Base-by-base conservation (phyloP, 2,329 filamentous ascomycete genomes). In the Diaporthe helianthi region DNA sequence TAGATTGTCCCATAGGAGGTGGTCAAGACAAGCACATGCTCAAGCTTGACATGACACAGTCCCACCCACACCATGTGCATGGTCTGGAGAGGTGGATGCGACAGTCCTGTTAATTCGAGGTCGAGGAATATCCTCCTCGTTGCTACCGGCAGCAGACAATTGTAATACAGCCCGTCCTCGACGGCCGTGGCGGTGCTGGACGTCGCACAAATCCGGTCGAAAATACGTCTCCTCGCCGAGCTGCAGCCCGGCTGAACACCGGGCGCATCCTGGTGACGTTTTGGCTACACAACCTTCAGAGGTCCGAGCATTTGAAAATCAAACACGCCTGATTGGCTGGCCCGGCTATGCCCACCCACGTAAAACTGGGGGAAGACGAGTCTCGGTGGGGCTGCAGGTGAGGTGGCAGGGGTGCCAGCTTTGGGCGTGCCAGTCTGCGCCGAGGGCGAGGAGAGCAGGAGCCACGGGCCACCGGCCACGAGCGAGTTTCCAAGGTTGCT, bases 281-380 rank as follows among this genome's bases (percentile, higher is more conserved):
- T 46, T 69, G 47, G 55, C 47, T 52, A 67, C 67, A 69, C 63
- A 65, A 61, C 52, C 41, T 49, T 36, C 4, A 24, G 55, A 44
- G 33, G 22, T 60, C 55, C 55, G 47, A 69, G 51, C 53, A 60
- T 65, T 71, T 71, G 60, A 63, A 66, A 71, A 71, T 71, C 64
- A 61, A 38, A 22, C 9, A 1, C 13, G 12, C 51, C 1, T 71
- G 67, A 71, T 71, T 71, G 70, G 70, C 44, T 52, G 26, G 47
- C 44, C 46, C 67, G 63, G 70, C 67, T 49, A 67, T 60, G 55
- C 46, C 61, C 61, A 51, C 51, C n/a, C 61, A 53, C 38, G 61
- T 51, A 64, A 64, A 69, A 63, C 58, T 61, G 52, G 66, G 69
- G 47, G 36, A 17, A 36, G 47, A 41, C 52, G 22, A 47, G 49